phyloP scores from a whole-genome alignment of 352 stramenopile species.

The Pythium angustatum region DNA sequence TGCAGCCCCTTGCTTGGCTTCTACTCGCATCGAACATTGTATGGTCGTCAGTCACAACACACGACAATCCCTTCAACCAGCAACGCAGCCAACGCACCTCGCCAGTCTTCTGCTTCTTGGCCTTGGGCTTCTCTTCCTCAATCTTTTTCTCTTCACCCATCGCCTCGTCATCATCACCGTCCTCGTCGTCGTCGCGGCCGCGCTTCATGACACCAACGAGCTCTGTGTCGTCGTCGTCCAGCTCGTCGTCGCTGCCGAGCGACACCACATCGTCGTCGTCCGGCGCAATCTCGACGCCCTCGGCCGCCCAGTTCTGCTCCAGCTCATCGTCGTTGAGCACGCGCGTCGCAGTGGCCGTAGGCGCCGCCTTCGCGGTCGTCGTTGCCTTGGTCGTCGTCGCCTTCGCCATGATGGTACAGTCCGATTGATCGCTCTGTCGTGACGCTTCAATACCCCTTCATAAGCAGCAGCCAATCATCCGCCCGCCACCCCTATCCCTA shows the following conservation, averaged over 20 bases:
- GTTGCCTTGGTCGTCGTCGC: too few species aligned
- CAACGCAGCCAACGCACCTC: slow-evolving; percentile 11
- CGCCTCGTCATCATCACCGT: slow-evolving; percentile 11
- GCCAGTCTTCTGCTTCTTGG: slow-evolving; percentile 59
- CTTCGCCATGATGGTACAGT: slow-evolving; percentile 17
- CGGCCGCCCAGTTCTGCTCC: slow-evolving; percentile 38
- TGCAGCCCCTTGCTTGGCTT: slow-evolving; percentile 70
- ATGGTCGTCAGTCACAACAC: too few species aligned
- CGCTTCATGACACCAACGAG: slow-evolving; percentile 40
- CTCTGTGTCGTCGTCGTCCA: slow-evolving; percentile 73
- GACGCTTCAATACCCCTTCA: slow-evolving; percentile 25
- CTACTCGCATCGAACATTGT: too few species aligned
- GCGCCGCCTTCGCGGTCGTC: not conserved
- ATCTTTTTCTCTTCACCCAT: slow-evolving; percentile 16
- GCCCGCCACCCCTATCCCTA: slow-evolving; percentile 22
- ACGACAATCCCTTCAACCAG: too few species aligned
- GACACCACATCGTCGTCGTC: slow-evolving; percentile 51
- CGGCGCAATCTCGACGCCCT: slow-evolving; percentile 28
- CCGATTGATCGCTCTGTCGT: too few species aligned
- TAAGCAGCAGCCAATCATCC: slow-evolving; percentile 34
- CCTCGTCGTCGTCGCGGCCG: slow-evolving; percentile 34
- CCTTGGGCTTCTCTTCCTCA: slow-evolving; percentile 10
- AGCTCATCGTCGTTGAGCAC: slow-evolving; percentile 40
- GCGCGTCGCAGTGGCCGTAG: not conserved
- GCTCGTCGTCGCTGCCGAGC: slow-evolving; percentile 77